A percentile compares a stretch with the other conserved stretches of the same genome.
These are phyloP conservation scores for Termitomyces sp. DNA, from an alignment of 768 basidiomycete species.

Conservation along the genomic window DNA sequence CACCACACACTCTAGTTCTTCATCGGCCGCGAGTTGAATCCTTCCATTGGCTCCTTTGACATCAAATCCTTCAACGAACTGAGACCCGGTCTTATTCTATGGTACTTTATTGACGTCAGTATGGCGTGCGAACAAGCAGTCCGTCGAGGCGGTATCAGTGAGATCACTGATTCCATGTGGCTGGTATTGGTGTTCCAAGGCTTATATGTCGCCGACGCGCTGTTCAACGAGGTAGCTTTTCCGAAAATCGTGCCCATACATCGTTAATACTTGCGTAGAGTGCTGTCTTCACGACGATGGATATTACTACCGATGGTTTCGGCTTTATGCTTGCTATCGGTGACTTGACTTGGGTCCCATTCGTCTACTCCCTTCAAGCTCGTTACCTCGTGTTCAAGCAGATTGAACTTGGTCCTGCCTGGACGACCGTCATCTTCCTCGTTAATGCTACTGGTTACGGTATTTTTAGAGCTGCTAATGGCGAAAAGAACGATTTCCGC, in stretches of 20 bases:
- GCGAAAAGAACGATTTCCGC: slow-evolving; percentile 94
- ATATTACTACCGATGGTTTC: slow-evolving; percentile 96
- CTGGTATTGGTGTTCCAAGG: slow-evolving; percentile 81
- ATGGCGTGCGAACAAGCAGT: slow-evolving; percentile 89
- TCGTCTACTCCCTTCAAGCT: slow-evolving; percentile 90
- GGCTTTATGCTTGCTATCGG: slow-evolving; percentile 98
- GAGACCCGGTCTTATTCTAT: slow-evolving; percentile 86
- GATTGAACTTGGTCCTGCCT: slow-evolving; percentile 63
- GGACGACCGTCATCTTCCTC: slow-evolving; percentile 50
- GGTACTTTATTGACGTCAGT: slow-evolving; percentile 85
- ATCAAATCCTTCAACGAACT: slow-evolving; percentile 78
- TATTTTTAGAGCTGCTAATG: slow-evolving; percentile 86
- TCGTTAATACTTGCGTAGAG: slow-evolving; percentile 38
- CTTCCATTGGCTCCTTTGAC: slow-evolving; percentile 67
- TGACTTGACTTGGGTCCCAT: slow-evolving; percentile 91
- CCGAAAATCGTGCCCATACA: neutral
- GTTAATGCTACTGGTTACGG: slow-evolving; percentile 76
- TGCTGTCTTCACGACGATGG: slow-evolving; percentile 92
- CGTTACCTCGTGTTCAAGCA: slow-evolving; percentile 92
- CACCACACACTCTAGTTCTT: slow-evolving; percentile 56
- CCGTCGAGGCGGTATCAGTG: slow-evolving; percentile 60
- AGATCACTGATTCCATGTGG: slow-evolving; percentile 87
- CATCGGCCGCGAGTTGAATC: slow-evolving; percentile 94
- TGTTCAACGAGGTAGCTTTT: slow-evolving; percentile 79
- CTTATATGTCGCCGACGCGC: slow-evolving; percentile 79